These are phyloP conservation scores for Comarum palustre DNA, from an alignment of 306 rosid species.

Conservation along the genomic window DNA sequence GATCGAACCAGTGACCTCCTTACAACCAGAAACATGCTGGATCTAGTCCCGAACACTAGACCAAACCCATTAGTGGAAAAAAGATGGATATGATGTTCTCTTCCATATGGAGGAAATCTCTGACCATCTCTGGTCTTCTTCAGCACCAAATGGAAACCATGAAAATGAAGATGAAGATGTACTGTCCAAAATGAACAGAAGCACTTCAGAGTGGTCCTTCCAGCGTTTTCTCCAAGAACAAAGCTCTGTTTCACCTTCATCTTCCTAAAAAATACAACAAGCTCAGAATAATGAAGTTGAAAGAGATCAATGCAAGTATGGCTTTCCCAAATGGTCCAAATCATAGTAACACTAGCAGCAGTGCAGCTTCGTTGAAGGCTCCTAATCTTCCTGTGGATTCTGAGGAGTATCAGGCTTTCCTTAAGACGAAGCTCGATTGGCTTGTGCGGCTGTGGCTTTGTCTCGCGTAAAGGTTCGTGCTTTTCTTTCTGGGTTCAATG, in stretches of 20 bases:
- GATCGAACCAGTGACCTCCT: too few species aligned
- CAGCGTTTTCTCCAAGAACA: conserved; percentile 63
- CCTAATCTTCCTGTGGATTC: conserved; percentile 44
- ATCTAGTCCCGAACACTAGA: too few species aligned
- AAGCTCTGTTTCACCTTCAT: conserved; percentile 37
- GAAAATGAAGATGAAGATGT: conserved; percentile 12
- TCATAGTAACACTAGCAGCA: background rate
- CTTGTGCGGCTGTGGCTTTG: conserved; percentile 86
- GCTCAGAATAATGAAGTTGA: conserved; percentile 28
- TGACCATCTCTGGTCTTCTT: conserved; percentile 56
- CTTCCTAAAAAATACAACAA: conserved; percentile 25
- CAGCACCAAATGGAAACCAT: conserved; percentile 8
- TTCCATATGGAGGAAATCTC: conserved; percentile 71
- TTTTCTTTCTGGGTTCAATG: background rate
- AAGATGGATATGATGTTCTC: conserved; percentile 81
- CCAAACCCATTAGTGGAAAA: too few species aligned
- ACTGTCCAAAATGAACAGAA: conserved; percentile 58
- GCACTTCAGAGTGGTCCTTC: conserved; percentile 90
- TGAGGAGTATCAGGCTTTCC: conserved; percentile 61
- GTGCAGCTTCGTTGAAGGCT: conserved; percentile 10
- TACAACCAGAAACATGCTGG: too few species aligned
- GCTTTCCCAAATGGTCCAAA: conserved; percentile 16
- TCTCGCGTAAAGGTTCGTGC: conserved; percentile 47
- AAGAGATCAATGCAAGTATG: conserved; percentile 30
- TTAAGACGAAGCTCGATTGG: conserved; percentile 81